Base-by-base conservation (phyloP, 2,329 filamentous ascomycete species). In the Ophiostoma sp. region DNA sequence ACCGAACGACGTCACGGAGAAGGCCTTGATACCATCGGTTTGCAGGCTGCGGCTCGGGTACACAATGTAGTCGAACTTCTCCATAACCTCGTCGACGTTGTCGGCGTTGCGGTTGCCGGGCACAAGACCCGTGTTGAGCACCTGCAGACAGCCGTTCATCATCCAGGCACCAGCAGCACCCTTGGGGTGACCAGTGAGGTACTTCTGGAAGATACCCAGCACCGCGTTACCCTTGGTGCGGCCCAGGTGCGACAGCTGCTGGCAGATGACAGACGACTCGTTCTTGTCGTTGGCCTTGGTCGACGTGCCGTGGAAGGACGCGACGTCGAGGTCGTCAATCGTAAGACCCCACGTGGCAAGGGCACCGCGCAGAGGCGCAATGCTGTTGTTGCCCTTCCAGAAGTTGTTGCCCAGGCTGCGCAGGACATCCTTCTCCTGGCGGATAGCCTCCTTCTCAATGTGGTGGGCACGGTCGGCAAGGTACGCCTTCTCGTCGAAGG, bases 231-330 rank as follows among this genome's bases (percentile, higher is more conserved):
- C 96, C 90, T 98, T 98, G 84, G 91, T 92, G 79, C 96, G 93
- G 77, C 96, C 96, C 71, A 99, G 91, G 81, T 99, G 97, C 78
- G 91, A 91, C 83, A 99, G 90, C 85, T 99, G 97, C 82, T 98
- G 91, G 87, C 95, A 98, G 79, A 99, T 92, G 80, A 98, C 96
- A 71, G 95, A 95, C 22, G 96, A 98, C 83, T 99, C 96, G 84
- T 99, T 99, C 91, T 98, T 98, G 87, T 99, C 96, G 83, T 99
- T 99, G 78, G 96, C 96, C 81, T 97, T 94, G 77, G 96, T 99
- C 0, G 96, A 98, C 55, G 96, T 99, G 79, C 96, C 96, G 86
- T 99, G 96, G 93, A 98, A 98, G 17, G 96, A 98, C 19, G 96
- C 95, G 76, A 99, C 94, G 78, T 88, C 92, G 48, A 99, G 90